Evolutionary conservation across 2,329 filamentous ascomycete genomes (phyloP).

Genomic region (Trichoderma pleuroti): DNA sequence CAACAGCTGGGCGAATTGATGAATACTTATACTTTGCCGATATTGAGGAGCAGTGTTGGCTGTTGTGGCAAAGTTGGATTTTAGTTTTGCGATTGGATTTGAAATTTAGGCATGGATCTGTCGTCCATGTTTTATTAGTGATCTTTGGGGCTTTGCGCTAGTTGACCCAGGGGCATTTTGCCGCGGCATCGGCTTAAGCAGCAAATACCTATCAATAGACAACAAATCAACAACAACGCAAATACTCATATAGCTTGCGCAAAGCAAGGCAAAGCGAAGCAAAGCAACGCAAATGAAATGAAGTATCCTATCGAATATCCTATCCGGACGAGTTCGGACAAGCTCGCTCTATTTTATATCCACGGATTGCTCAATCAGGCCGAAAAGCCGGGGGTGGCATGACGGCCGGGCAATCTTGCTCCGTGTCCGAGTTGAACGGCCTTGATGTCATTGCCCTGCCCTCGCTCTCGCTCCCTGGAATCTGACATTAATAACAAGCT

Average conservation of each 20-base stretch:
- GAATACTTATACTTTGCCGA: not conserved
- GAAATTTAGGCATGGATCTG: not conserved
- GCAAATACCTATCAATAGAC: not conserved
- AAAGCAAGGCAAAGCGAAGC: not conserved
- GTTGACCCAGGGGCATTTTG: not conserved
- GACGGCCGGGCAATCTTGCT: not conserved
- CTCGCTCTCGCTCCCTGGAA: not conserved
- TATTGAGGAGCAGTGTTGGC: not conserved
- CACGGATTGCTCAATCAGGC: not conserved
- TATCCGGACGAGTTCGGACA: conserved; percentile 1
- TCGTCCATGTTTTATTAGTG: not conserved
- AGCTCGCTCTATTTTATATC: not conserved
- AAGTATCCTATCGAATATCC: not conserved
- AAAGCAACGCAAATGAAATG: too few species aligned
- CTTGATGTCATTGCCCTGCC: not conserved
- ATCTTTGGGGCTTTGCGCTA: not conserved
- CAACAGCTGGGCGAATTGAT: not conserved
- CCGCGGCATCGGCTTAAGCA: not conserved
- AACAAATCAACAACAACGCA: not conserved
- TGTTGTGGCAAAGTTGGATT: not conserved
- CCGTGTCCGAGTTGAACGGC: not conserved
- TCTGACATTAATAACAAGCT: not conserved
- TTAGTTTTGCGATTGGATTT: not conserved
- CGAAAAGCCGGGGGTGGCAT: not conserved
- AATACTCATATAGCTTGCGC: not conserved